Evolutionary conservation across 768 basidiomycete genomes (phyloP).

Genomic region (Botryobasidium botryosum): DNA sequence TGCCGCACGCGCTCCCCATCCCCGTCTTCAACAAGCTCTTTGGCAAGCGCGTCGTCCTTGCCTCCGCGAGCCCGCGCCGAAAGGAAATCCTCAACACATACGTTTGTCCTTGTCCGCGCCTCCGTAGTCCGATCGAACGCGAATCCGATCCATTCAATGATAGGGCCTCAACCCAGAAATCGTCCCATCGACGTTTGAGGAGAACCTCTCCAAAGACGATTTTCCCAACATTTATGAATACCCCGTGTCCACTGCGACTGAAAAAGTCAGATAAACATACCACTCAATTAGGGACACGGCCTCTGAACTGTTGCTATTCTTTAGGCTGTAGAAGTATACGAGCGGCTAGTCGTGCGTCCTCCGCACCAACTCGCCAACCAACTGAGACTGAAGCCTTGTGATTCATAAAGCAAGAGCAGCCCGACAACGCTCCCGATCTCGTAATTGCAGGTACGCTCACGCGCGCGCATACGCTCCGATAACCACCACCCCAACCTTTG

Average conservation of each 20-base stretch:
- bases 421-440: slow-evolving; percentile 58
- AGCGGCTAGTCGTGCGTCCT: slow-evolving; percentile 47
- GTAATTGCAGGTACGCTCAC: slow-evolving; percentile 48
- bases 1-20: slow-evolving; percentile 44
- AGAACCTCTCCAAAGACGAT: slow-evolving; percentile 46
- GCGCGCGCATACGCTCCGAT: background rate
- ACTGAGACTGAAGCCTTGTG: too few species aligned
- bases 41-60: slow-evolving; percentile 66
- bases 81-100: slow-evolving; percentile 65
- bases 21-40: slow-evolving; percentile 48
- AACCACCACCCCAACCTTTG: background rate
- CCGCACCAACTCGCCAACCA: background rate
- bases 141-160: background rate
- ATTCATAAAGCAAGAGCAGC: slow-evolving; percentile 28
- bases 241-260: slow-evolving; percentile 54
- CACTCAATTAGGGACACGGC: background rate
- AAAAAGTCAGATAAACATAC: slow-evolving; percentile 28
- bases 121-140: background rate
- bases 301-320: background rate
- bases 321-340: slow-evolving; percentile 69
- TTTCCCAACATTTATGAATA: slow-evolving; percentile 63
- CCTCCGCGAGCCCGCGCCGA: slow-evolving; percentile 73
- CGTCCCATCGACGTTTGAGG: slow-evolving; percentile 62
- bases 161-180: slow-evolving; percentile 54
- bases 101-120: slow-evolving; percentile 30